A percentile compares a stretch with the other conserved stretches of the same genome.
Evolutionary conservation across 2,329 filamentous ascomycete genomes (phyloP).

Genomic region (Beauveria caledonica): DNA sequence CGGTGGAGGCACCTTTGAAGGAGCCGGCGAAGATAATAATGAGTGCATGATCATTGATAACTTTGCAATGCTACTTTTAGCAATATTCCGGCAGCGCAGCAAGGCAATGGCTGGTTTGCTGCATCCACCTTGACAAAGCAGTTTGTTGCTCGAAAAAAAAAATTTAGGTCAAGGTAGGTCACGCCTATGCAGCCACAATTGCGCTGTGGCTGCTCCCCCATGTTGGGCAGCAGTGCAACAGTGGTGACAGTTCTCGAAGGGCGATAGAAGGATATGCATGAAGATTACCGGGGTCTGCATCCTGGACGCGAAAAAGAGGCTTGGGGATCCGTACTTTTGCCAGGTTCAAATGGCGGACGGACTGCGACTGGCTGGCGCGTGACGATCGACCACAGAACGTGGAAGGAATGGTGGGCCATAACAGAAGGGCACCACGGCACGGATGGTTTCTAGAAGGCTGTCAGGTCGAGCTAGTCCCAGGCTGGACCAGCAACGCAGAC

Average conservation of each 20-base stretch:
- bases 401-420: constrained; percentile 7
- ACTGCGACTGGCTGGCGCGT: not conserved
- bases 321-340: not conserved
- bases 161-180: not conserved
- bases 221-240: not conserved
- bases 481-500: constrained; percentile 17
- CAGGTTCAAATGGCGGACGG: not conserved
- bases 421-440: constrained; percentile 5
- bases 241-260: constrained; percentile 1
- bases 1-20: not conserved
- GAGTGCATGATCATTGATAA: not conserved
- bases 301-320: not conserved
- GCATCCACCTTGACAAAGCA: not conserved
- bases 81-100: not conserved
- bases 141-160: not conserved
- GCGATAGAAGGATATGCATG: not conserved
- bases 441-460: constrained; percentile 30
- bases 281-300: constrained; percentile 2
- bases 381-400: not conserved
- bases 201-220: not conserved
- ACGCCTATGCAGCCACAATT: not conserved
- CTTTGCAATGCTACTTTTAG: not conserved
- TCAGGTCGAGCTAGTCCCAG: constrained; percentile 23
- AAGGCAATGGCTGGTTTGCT: not conserved
- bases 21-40: not conserved